Base-by-base conservation (phyloP, 176 grass and related monocot species). In the Aegilops sharonensis region DNA sequence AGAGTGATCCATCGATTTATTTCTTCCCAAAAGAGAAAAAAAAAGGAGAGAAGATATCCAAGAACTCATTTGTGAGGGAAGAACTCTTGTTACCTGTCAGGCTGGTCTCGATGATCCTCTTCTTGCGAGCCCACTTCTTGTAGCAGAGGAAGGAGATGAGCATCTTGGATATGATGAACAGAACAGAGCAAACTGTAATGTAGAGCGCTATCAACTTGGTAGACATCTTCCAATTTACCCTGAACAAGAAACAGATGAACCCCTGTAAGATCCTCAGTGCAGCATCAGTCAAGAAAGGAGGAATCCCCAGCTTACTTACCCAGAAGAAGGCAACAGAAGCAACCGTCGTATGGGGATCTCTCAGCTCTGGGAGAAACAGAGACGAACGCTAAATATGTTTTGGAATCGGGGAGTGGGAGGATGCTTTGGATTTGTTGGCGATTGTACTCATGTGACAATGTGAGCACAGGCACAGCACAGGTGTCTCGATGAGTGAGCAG, bases 141-240 rank as follows among this genome's bases (percentile, higher is more conserved):
- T 97, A 97, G 14, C 94, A 91, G 10, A 97, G 84, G 56, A 85
- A 97, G 0, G 89, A 92, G 71, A 97, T 72, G 21, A 94, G 72
- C 79, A 97, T 94, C 81, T 97, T 97, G 71, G 92, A 97, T 37
- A 90, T 5, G 31, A 97, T 88, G 84, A 94, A 97, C 35, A 89
- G n/a, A 3, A 85, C 64, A 18, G 90, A 90, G 61, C 88, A 91
- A 48, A 97, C 50, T n/a, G 92, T 90, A 69, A 94, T 86, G 87
- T 93, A 94, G 3, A 97, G 87, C 6, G 81, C 95, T 11, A 97
- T 54, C 12, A 78, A n/a, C 63, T 24, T 61, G 20, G 35, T 18
- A 36, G 18, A 60, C 92, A 94, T 94, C 81, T 63, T 66, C 21
- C 8, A 76, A 20, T 5, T 1, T 20, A 45, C 31, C 67, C 24